Conservation (phyloP, 805 yeast genomes). For the Schwanniomyces pseudopolymorphus region DNA sequence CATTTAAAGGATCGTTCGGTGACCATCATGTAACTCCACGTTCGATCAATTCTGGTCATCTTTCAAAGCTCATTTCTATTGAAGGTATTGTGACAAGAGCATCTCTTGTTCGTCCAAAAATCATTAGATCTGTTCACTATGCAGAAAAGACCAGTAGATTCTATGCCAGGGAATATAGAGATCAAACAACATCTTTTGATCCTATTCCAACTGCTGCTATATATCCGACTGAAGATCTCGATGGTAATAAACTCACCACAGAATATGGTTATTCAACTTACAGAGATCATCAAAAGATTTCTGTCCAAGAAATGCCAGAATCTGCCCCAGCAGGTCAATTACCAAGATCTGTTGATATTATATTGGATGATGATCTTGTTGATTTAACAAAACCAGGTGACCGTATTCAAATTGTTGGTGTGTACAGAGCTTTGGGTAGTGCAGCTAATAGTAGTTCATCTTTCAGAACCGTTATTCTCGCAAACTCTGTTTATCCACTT, state of each 20-base stretch:
- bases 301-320: constrained; percentile 98
- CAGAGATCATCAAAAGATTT: constrained; percentile 88
- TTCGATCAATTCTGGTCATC: constrained; percentile 70
- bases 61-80: constrained; percentile 80
- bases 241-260: constrained; percentile 83
- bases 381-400: constrained; percentile 95
- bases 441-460: constrained; percentile 57
- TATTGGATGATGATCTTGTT: constrained; percentile 93
- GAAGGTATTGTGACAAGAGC: constrained; percentile 97
- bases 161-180: constrained; percentile 89
- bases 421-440: constrained; percentile 88
- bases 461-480: constrained; percentile 80
- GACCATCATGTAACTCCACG: constrained; percentile 85
- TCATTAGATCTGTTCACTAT: constrained; percentile 88
- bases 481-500: constrained; percentile 84
- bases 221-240: constrained; percentile 90
- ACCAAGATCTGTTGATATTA: constrained; percentile 88
- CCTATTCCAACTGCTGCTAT: constrained; percentile 80
- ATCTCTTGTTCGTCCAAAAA: constrained; percentile 89
- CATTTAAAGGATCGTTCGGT: constrained; percentile 91
- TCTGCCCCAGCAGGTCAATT: constrained; percentile 97
- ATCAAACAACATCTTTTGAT: constrained; percentile 87
- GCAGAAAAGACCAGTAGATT: constrained; percentile 81
- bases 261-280: constrained; percentile 93
- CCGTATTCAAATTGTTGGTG: constrained; percentile 90